Base-by-base conservation (phyloP, 805 yeast genomes). In the Teunomyces kruisii region DNA sequence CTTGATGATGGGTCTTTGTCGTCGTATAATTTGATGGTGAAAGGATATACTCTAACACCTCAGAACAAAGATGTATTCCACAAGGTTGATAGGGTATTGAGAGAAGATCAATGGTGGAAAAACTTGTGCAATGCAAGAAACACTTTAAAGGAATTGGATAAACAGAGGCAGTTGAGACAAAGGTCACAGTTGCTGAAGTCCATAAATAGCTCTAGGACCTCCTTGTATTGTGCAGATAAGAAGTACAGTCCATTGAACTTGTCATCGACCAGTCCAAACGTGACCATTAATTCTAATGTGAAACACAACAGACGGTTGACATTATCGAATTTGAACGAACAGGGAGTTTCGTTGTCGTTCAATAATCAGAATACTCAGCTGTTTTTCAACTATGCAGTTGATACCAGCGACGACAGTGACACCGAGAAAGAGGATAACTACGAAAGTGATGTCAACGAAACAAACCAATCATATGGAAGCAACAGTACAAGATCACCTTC, bases 61-160 rank as follows among this genome's bases (percentile, higher is more conserved):
- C 46, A 43, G 2, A 68, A 61, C 46, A 54, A 55, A 45, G 47
- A 32, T 1, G 55, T 50, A 8, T 63, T 57, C 28, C 76, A 74
- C 1, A 71, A 68, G 22, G 79, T 90, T 7, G 77, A 84, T 39
- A 50, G 57, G 10, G 61, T 70, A 0, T 64, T 92, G 40, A 68
- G 68, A 16, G 67, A 73, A n/a, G 91, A 86, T 45, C 84, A 80
- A 42, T 92, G 98, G 97, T 94, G 97, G 97, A 67, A 67, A 37
- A 84, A 84, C 45, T 67, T 89, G 43, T 68, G 73, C 30, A 79
- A 75, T 37, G 83, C 86, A 0, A 75, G 97, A 46, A 58, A 64
- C 50, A 53, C 70, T 4, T 28, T 68, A 48, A 53, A 54, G 53
- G 64, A 70, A 51, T 61, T 54, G 31, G 76, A 62, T 53, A 65